A percentile compares a stretch with the other conserved stretches of the same genome.
Evolutionary conservation across 1,139 yeast species (phyloP).

Genomic region (Scheffersomyces cryptocercus): DNA sequence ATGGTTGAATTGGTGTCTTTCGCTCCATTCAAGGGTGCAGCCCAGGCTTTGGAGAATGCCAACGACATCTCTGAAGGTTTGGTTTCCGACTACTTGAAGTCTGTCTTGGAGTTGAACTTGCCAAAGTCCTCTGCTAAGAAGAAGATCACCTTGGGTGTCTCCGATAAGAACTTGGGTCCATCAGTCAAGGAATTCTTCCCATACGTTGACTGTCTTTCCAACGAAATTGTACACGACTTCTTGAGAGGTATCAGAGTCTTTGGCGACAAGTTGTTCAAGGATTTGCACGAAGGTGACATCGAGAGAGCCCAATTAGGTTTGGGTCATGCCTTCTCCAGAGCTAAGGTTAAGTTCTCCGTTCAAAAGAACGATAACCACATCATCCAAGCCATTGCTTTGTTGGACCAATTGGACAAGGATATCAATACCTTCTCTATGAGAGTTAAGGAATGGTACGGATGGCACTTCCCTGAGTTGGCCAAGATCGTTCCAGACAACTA

Average conservation of each 20-base stretch:
- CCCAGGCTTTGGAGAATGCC: conserved; percentile 97
- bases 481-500: conserved; percentile 92
- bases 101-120: conserved; percentile 83
- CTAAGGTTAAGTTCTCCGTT: conserved; percentile 97
- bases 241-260: conserved; percentile 93
- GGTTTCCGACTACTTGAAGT: conserved; percentile 88
- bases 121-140: conserved; percentile 81
- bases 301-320: conserved; percentile 98
- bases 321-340: conserved; percentile 98
- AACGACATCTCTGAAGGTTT: conserved; percentile 97
- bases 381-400: conserved; percentile 95
- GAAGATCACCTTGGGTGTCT: conserved; percentile 74
- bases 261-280: conserved; percentile 86
- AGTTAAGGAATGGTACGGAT: conserved; percentile 98
- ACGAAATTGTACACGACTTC: conserved; percentile 91
- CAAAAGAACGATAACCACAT: conserved; percentile 98
- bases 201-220: conserved; percentile 84
- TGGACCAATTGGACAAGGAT: conserved; percentile 97
- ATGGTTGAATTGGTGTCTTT: conserved; percentile 91
- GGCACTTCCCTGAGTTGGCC: conserved; percentile 99
- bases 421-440: conserved; percentile 98
- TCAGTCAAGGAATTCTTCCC: conserved; percentile 91
- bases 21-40: conserved; percentile 99
- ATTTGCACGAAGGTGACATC: conserved; percentile 90
- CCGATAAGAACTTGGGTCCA: conserved; percentile 96